Evolutionary conservation across 1,139 yeast genomes (phyloP), one percentile per base, ranked within the genome.

Genomic region (Meyerozyma carpophila): DNA sequence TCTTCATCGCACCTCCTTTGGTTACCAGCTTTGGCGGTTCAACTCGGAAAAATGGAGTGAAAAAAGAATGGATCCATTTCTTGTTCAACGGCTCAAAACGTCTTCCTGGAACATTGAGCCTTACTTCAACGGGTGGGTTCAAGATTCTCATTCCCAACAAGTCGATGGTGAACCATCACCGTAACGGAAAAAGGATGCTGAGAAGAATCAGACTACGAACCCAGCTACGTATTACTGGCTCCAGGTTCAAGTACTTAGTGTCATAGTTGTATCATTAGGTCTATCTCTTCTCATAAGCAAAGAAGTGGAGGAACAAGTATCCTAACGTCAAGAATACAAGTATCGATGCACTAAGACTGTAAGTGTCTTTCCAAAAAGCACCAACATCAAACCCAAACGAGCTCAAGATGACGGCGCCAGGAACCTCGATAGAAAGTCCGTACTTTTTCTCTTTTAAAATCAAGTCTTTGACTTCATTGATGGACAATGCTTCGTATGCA

Each of bases 371-470:
- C 66, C 80, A 67, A 49, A 87, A 76, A 2, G 93, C 94, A 34
- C 82, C 79, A 16, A 88, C 91, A 50, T 87, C 79, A 63, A 93
- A 93, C 0, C 98, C 98, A 70, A 93, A 93, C 0, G 98, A 90
- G 53, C 95, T 86, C 52, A 93, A 74, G 47, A 93, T 93, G 1
- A 95, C 94, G 1, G 98, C 98, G 5, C 98, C 98, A 0, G 98
- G 98, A n/a, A 93, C 95, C 63, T 90, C 96, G 52, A 93, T 93
- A 42, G 93, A 86, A 37, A 93, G 74, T 0, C 98, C 98, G 57
- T 83, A 93, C 63, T 93, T 93, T 60, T 82, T 83, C 59, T 93
- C 98, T 50, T 81, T 82, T 55, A 93, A 73, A 10, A 89, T 82
- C 58, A 93, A 73, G 41, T 88, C 88, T 57, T 83, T 85, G n/a